These are phyloP conservation scores for Volvariella volvacea DNA, from an alignment of 1,284 basidiomycete genomes.

Conservation along the genomic window DNA sequence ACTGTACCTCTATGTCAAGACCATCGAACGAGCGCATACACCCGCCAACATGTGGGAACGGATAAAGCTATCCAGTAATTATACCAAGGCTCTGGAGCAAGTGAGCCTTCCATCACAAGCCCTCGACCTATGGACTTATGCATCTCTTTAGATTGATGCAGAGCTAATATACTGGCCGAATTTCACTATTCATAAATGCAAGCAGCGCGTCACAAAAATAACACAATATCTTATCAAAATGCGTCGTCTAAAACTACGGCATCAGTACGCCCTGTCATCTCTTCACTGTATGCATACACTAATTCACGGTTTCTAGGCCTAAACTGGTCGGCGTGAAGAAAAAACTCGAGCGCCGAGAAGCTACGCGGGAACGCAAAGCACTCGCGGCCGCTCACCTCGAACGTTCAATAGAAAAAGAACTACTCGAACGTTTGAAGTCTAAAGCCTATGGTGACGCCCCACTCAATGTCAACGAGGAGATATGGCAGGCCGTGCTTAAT, in stretches of 20 bases:
- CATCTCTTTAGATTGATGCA: slow-evolving; percentile 71
- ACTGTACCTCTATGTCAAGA: slow-evolving; percentile 97
- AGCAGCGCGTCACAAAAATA: slow-evolving; percentile 98
- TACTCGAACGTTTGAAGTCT: slow-evolving; percentile 90
- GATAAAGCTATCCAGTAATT: slow-evolving; percentile 90
- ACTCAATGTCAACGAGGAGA: slow-evolving; percentile 96
- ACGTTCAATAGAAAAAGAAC: slow-evolving; percentile 92
- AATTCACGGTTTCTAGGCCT: slow-evolving; percentile 56
- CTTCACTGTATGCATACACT: slow-evolving; percentile 4
- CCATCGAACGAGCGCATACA: slow-evolving; percentile 93
- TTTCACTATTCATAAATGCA: slow-evolving; percentile 97
- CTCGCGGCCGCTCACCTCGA: slow-evolving; percentile 92
- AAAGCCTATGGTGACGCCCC: slow-evolving; percentile 98
- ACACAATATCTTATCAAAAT: slow-evolving; percentile 99
- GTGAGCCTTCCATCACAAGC: slow-evolving; percentile 33
- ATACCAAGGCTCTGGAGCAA: slow-evolving; percentile 92
- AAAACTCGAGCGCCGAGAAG: slow-evolving; percentile 94
- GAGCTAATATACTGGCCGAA: slow-evolving; percentile 98
- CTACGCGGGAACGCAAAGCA: slow-evolving; percentile 91
- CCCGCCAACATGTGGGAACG: slow-evolving; percentile 98
- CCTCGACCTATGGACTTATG: neutral
- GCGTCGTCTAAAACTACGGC: slow-evolving; percentile 82
- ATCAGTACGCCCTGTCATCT: slow-evolving; percentile 58
- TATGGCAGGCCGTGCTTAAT: slow-evolving; percentile 90
- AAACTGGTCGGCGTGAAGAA: slow-evolving; percentile 95